phyloP scores from a whole-genome alignment of 495 filamentous ascomycete species.

The Aspergillus carlsbadensis region DNA sequence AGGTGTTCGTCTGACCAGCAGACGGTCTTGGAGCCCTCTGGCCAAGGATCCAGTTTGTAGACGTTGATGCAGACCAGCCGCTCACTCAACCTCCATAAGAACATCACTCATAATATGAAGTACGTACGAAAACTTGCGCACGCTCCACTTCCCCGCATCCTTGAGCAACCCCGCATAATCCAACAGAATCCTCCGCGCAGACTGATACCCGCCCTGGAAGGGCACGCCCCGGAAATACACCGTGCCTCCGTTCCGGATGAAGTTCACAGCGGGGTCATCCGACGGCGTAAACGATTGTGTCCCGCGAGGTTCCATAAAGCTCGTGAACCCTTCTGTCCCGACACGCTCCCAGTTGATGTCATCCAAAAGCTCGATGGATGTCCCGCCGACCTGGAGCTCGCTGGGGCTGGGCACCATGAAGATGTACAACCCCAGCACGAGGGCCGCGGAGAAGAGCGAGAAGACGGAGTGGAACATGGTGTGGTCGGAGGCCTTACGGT shows the following conservation, averaged over 20 bases:
- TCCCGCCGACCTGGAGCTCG: slow-evolving; percentile 27
- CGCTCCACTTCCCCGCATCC: slow-evolving; percentile 53
- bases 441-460: slow-evolving; percentile 49
- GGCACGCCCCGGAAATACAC: slow-evolving; percentile 49
- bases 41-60: no score
- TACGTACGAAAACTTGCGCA: slow-evolving; percentile 47
- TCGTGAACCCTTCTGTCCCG: slow-evolving; percentile 40
- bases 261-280: slow-evolving; percentile 42
- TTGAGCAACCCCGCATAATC: slow-evolving; percentile 51
- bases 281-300: slow-evolving; percentile 30
- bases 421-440: slow-evolving; percentile 51
- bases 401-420: slow-evolving; percentile 44
- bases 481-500: slow-evolving; percentile 49
- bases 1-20: neutral
- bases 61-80: no score
- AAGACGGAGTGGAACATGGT: slow-evolving; percentile 48
- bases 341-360: slow-evolving; percentile 51
- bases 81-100: slow-evolving; percentile 35
- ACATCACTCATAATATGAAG: slow-evolving; percentile 56
- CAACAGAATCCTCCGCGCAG: slow-evolving; percentile 46
- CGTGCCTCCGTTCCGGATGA: slow-evolving; percentile 51
- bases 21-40: no score
- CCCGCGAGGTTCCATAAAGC: slow-evolving; percentile 40
- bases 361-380: slow-evolving; percentile 48
- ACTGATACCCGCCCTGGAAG: slow-evolving; percentile 49